phyloP scores from a whole-genome alignment of 2,329 filamentous ascomycete genomes.

The Colletotrichum sp. region DNA sequence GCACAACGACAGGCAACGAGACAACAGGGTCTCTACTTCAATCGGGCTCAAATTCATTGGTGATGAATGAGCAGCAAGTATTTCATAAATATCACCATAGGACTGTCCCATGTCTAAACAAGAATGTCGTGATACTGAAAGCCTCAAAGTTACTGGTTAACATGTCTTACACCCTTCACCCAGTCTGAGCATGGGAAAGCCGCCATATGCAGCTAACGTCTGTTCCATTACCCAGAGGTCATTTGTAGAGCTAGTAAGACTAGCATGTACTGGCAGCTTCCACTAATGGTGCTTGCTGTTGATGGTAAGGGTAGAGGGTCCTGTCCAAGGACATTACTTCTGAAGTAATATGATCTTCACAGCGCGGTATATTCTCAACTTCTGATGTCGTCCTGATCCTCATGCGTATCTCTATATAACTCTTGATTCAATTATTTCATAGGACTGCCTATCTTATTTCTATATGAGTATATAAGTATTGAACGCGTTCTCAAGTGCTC shows the following conservation, averaged over 20 bases:
- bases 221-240: not conserved
- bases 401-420: accelerated
- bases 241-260: not conserved
- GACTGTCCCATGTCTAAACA: not conserved
- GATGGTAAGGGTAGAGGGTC: not conserved
- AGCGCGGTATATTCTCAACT: not conserved
- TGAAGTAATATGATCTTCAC: not conserved
- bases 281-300: not conserved
- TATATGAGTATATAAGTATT: not conserved
- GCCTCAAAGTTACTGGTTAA: not conserved
- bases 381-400: not conserved
- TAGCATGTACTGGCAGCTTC: not conserved
- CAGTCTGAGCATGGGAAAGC: not conserved
- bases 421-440: not conserved
- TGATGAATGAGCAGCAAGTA: not conserved
- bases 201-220: not conserved
- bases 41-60: not conserved
- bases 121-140: not conserved
- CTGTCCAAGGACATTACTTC: not conserved
- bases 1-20: not conserved
- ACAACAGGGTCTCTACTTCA: not conserved
- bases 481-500: accelerated
- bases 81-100: not conserved
- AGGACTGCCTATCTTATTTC: not conserved
- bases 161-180: not conserved